Percentiles rank a stretch among this genome's conserved stretches.
phyloP scores from a whole-genome alignment of 345 rosid species.

The Stellera chamaejasme region DNA sequence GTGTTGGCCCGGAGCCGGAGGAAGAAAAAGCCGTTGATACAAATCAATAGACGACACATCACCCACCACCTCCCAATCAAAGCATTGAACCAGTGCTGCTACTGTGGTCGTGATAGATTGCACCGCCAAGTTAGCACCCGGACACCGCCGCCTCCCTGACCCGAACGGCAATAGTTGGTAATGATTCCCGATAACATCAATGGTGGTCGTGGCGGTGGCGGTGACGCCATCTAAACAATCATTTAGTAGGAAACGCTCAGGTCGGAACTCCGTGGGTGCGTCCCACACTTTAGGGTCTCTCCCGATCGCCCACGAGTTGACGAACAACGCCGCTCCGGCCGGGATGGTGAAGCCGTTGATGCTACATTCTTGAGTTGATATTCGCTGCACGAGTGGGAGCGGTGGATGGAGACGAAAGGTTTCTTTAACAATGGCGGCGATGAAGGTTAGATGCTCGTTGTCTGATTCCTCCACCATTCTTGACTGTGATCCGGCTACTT shows the following conservation, averaged over 20 bases:
- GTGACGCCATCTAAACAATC: too few species aligned
- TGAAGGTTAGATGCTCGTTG: constrained; percentile 15
- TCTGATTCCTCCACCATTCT: constrained; percentile 25
- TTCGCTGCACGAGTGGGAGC: constrained; percentile 10
- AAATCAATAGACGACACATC: too few species aligned
- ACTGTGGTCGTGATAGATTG: too few species aligned
- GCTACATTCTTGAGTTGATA: constrained; percentile 14
- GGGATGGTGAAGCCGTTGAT: constrained; percentile 16
- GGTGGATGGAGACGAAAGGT: constrained; percentile 22
- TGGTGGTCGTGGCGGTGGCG: not conserved
- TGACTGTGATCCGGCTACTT: constrained; percentile 16
- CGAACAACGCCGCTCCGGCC: constrained; percentile 11
- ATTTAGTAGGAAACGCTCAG: constrained; percentile 17
- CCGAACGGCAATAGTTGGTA: constrained; percentile 32
- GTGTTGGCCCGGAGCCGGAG: too few species aligned
- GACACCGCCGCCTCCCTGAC: constrained; percentile 29
- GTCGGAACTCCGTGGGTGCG: constrained; percentile 15
- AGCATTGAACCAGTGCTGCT: too few species aligned
- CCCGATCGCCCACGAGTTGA: constrained; percentile 25
- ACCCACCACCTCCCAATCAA: too few species aligned
- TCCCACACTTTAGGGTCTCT: constrained; percentile 22
- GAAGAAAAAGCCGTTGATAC: too few species aligned
- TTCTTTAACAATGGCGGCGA: constrained; percentile 22
- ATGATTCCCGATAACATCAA: constrained; percentile 17
- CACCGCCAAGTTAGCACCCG: not conserved